These are phyloP conservation scores for Erodium moschatum DNA, from an alignment of 441 rosid species.

Conservation along the genomic window DNA sequence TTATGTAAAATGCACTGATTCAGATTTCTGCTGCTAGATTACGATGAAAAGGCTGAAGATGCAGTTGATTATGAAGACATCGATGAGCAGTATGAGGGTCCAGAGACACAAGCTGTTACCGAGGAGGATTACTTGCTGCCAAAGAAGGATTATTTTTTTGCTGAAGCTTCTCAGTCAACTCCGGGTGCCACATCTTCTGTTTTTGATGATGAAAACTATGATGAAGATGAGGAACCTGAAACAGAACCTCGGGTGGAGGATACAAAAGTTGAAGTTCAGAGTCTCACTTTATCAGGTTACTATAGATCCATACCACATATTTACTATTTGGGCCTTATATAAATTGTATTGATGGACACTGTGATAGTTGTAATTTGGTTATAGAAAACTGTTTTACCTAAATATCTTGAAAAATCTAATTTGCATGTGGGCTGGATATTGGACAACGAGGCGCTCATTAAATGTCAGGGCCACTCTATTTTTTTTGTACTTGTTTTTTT, in stretches of 20 bases:
- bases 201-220: conserved; percentile 90
- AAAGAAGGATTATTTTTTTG: conserved; percentile 55
- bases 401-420: conserved; percentile 1
- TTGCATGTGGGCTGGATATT: neutral
- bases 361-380: no score
- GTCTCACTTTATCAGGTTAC: conserved; percentile 37
- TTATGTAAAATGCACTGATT: conserved; percentile 24
- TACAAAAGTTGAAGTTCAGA: conserved; percentile 32
- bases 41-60: conserved; percentile 84
- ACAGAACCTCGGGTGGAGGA: conserved; percentile 39
- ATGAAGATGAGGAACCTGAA: conserved; percentile 75
- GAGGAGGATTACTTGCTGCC: conserved; percentile 87
- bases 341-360: neutral
- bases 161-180: conserved; percentile 40
- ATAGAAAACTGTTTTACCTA: neutral
- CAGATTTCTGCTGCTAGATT: conserved; percentile 50
- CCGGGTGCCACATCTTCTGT: conserved; percentile 40
- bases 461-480: neutral
- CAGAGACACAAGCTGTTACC: conserved; percentile 63
- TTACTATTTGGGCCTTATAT: neutral
- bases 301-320: neutral
- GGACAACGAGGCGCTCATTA: neutral
- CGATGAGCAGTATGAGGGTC: conserved; percentile 94
- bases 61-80: conserved; percentile 92
- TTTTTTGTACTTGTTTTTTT: no score